Evolutionary conservation across 2,329 filamentous ascomycete species (phyloP).

Genomic region (Cladosporium velox): DNA sequence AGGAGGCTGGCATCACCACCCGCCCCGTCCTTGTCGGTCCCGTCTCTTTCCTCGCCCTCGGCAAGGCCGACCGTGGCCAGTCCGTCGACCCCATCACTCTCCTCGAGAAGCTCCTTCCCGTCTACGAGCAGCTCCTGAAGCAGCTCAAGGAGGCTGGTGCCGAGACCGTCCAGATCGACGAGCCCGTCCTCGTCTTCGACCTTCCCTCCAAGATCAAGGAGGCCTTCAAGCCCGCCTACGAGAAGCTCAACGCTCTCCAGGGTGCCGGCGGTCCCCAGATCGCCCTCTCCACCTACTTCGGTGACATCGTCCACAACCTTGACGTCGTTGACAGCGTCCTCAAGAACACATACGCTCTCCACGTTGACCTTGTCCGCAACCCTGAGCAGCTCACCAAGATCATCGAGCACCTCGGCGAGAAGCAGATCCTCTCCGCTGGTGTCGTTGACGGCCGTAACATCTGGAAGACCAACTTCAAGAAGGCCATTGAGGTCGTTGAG

Average conservation of each 20-base stretch:
- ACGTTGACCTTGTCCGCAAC: constrained; percentile 96
- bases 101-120: constrained; percentile 86
- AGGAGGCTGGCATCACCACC: constrained; percentile 91
- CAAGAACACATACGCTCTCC: constrained; percentile 75
- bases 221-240: constrained; percentile 97
- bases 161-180: constrained; percentile 96
- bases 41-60: constrained; percentile 95
- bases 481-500: constrained; percentile 88
- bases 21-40: constrained; percentile 93
- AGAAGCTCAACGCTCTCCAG: constrained; percentile 72
- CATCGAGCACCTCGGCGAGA: constrained; percentile 76
- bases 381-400: constrained; percentile 94
- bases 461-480: constrained; percentile 99
- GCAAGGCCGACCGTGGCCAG: constrained; percentile 96
- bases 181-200: constrained; percentile 95
- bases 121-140: constrained; percentile 89
- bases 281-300: constrained; percentile 95
- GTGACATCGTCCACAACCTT: constrained; percentile 99
- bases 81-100: constrained; percentile 90
- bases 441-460: constrained; percentile 99
- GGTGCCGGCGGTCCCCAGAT: constrained; percentile 83
- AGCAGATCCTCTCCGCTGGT: constrained; percentile 90
- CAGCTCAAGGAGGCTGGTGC: constrained; percentile 96
- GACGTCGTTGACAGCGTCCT: constrained; percentile 74
- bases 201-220: constrained; percentile 86